phyloP scores from a whole-genome alignment of 805 yeast genomes.

The Kodamaea kaohsiungensis region DNA sequence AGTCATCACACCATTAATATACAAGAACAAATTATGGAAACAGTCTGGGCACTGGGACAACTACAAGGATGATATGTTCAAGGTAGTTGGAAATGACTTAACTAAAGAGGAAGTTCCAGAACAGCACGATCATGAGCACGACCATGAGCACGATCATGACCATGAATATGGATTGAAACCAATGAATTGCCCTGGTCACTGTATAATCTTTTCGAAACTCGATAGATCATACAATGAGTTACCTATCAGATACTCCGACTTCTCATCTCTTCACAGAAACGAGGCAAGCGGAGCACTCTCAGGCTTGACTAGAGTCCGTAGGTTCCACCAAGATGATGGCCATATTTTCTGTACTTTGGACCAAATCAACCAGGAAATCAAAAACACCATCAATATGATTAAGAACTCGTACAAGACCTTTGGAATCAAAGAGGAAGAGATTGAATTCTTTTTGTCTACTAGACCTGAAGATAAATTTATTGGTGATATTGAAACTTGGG shows the following conservation, averaged over 20 bases:
- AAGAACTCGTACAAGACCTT: conserved; percentile 73
- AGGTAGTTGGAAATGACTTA: conserved; percentile 63
- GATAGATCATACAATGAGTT: conserved; percentile 83
- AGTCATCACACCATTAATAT: conserved; percentile 89
- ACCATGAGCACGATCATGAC: conserved; percentile 10
- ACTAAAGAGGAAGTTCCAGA: conserved; percentile 25
- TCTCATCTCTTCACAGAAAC: conserved; percentile 89
- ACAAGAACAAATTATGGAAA: conserved; percentile 82
- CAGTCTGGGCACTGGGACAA: conserved; percentile 95
- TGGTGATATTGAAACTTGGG: conserved; percentile 80
- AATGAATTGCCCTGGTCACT: conserved; percentile 95
- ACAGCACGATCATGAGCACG: conserved; percentile 13
- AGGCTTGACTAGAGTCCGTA: conserved; percentile 88
- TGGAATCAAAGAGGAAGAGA: conserved; percentile 53
- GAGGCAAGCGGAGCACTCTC: conserved; percentile 93
- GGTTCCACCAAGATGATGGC: conserved; percentile 98
- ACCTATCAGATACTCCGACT: conserved; percentile 85
- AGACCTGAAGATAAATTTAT: conserved; percentile 76
- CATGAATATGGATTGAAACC: conserved; percentile 83
- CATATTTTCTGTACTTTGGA: conserved; percentile 86
- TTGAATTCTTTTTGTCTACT: conserved; percentile 71
- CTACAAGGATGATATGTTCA: conserved; percentile 92
- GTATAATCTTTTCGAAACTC: conserved; percentile 72
- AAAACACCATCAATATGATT: conserved; percentile 68
- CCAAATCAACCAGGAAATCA: conserved; percentile 76